phyloP scores from a whole-genome alignment of 2,329 filamentous ascomycete species.

The Helotiales sp. region DNA sequence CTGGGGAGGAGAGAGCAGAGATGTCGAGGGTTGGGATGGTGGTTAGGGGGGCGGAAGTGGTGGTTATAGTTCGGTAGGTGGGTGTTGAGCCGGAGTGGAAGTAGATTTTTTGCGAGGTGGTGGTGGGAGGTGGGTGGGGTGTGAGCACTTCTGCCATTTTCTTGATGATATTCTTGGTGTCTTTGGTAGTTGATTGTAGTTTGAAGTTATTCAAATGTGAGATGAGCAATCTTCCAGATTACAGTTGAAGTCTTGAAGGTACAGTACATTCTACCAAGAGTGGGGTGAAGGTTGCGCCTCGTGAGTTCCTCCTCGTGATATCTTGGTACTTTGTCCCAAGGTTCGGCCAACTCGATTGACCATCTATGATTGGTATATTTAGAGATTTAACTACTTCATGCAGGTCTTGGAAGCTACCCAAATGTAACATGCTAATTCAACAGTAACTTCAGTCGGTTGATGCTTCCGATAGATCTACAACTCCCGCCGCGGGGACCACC shows the following conservation, averaged over 20 bases:
- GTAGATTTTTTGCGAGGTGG: slow-evolving; percentile 2
- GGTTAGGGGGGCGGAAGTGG: not conserved
- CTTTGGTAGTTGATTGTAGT: too few relatives aligned
- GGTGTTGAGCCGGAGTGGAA: slow-evolving; percentile 10
- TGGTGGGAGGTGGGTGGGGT: not conserved
- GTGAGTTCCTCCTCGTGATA: not conserved
- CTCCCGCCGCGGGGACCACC: not conserved
- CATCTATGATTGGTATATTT: too few relatives aligned
- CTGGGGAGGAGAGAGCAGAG: not conserved
- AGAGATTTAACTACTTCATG: not conserved
- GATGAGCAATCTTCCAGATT: not conserved
- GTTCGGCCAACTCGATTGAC: too few relatives aligned
- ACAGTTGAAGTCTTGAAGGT: not conserved
- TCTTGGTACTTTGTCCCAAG: not conserved
- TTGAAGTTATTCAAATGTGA: not conserved
- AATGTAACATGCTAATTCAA: not conserved
- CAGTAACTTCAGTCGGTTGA: too few relatives aligned
- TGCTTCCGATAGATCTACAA: not conserved
- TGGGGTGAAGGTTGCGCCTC: not conserved
- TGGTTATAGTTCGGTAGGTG: slow-evolving; percentile 7
- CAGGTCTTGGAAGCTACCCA: not conserved
- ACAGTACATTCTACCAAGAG: not conserved
- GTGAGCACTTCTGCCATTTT: not conserved
- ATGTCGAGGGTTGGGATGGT: slow-evolving; percentile 13
- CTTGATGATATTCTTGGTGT: not conserved